phyloP scores from a whole-genome alignment of 306 rosid species.

The Sicyos baderoa region DNA sequence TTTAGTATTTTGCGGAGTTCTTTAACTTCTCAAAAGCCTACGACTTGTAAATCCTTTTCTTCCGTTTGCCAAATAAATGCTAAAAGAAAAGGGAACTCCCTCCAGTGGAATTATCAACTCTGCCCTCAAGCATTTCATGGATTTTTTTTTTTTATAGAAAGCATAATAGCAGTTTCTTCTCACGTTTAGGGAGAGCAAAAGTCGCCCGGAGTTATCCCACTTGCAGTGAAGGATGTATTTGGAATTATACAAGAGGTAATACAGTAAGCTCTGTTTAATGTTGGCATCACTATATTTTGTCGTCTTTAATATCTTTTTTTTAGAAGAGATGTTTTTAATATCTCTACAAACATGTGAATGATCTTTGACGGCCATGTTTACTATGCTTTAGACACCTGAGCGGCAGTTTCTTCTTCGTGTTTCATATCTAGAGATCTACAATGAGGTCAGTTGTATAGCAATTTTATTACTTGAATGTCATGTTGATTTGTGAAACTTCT shows the following conservation, averaged over 20 bases:
- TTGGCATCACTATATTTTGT: neutral
- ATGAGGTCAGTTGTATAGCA: constrained; percentile 53
- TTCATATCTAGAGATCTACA: constrained; percentile 82
- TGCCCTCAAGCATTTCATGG: neutral
- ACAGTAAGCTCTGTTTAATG: constrained; percentile 5
- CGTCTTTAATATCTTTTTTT: too few relatives aligned
- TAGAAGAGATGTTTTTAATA: neutral
- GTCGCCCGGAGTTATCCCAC: constrained; percentile 87
- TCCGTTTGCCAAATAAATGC: neutral
- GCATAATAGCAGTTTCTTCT: constrained; percentile 1
- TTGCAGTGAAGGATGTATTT: constrained; percentile 82
- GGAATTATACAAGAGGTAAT: constrained; percentile 81
- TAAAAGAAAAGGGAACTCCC: neutral
- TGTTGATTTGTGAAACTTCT: neutral
- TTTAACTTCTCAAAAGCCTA: neutral
- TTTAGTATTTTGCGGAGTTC: neutral
- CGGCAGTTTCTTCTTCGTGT: constrained; percentile 80
- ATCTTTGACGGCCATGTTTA: constrained; percentile 17
- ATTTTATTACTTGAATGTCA: neutral
- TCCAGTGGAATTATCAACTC: neutral
- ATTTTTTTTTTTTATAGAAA: neutral
- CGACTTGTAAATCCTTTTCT: neutral
- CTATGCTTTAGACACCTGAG: constrained; percentile 56
- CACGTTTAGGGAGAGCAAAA: constrained; percentile 67
- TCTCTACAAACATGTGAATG: neutral